Percentiles rank a stretch among this genome's conserved stretches.
phyloP scores from a whole-genome alignment of 345 rosid genomes.

The Mercurialis annua region DNA sequence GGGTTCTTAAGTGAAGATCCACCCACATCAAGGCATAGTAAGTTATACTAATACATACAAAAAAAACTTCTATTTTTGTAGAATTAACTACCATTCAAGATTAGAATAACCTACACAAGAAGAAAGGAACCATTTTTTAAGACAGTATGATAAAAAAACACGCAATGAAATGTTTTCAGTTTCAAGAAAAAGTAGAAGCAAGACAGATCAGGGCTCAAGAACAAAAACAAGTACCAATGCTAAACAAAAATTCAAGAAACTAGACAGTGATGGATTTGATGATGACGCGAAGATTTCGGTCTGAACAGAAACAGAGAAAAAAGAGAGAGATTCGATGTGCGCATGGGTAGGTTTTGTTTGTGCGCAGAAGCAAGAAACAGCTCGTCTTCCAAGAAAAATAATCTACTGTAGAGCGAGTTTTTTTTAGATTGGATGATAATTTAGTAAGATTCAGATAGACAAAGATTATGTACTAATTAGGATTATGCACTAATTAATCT shows the following conservation, averaged over 20 bases:
- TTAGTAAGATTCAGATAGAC: no score
- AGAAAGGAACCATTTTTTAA: not conserved
- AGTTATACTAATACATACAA: not conserved
- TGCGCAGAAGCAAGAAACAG: slow-evolving; percentile 8
- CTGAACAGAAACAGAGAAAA: slow-evolving; percentile 23
- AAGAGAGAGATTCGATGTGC: slow-evolving; percentile 33
- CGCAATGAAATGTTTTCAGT: not conserved
- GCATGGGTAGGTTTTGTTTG: slow-evolving; percentile 52
- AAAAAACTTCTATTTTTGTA: not conserved
- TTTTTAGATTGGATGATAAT: no score
- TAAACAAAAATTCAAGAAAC: not conserved
- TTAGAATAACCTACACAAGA: slow-evolving; percentile 11
- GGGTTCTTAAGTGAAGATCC: not conserved
- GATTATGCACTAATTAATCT: not conserved
- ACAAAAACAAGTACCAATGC: not conserved
- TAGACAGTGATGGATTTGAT: slow-evolving; percentile 2
- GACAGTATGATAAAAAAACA: not conserved
- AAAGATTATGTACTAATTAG: not conserved
- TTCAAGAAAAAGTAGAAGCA: slow-evolving; percentile 10
- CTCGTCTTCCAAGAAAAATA: slow-evolving; percentile 36
- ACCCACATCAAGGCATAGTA: not conserved
- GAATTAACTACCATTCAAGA: slow-evolving; percentile 8
- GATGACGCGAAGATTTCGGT: slow-evolving; percentile 19
- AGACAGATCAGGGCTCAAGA: slow-evolving; percentile 34
- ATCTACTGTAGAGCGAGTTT: no score